Percentiles rank a stretch among this genome's conserved stretches.
Conservation (phyloP, 2,329 filamentous ascomycete species). For the Epichloe scottii region DNA sequence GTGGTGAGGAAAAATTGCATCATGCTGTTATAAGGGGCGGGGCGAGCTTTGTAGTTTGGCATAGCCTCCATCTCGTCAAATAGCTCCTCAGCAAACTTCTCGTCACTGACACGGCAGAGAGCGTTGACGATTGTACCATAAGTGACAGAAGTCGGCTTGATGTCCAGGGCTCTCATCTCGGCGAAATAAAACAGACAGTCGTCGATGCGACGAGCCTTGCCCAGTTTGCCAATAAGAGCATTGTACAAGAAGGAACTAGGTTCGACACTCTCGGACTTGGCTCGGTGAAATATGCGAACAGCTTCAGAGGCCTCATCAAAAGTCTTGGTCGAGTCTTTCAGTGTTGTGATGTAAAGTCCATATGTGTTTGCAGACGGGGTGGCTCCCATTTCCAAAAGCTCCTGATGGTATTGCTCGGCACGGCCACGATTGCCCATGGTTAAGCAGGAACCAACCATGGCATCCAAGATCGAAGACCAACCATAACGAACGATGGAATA, state of each 20-base stretch:
- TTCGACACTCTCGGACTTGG: constrained; percentile 86
- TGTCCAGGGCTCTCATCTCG: constrained; percentile 86
- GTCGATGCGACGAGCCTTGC: constrained; percentile 93
- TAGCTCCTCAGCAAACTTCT: constrained; percentile 93
- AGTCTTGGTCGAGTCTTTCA: constrained; percentile 94
- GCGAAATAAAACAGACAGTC: constrained; percentile 97
- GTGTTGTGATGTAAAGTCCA: constrained; percentile 95
- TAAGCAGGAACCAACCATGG: constrained; percentile 89
- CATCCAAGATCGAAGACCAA: constrained; percentile 91
- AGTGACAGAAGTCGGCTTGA: constrained; percentile 92
- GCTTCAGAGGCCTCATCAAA: constrained; percentile 96
- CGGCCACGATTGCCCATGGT: constrained; percentile 67
- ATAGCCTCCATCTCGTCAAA: constrained; percentile 99
- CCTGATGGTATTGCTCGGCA: constrained; percentile 80
- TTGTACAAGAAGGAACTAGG: constrained; percentile 97
- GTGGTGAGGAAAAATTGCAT: constrained; percentile 99
- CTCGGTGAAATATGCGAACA: constrained; percentile 92
- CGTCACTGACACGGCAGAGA: constrained; percentile 89
- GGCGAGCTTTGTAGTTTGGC: constrained; percentile 96
- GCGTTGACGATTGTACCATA: constrained; percentile 98
- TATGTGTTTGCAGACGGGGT: constrained; percentile 95
- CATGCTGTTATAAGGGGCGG: constrained; percentile 96
- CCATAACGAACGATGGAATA: constrained; percentile 85
- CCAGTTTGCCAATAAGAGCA: constrained; percentile 92
- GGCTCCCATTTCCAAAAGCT: constrained; percentile 79